Evolutionary conservation across 2,329 filamentous ascomycete species (phyloP).

Genomic region (Stagonosporopsis tanaceti): DNA sequence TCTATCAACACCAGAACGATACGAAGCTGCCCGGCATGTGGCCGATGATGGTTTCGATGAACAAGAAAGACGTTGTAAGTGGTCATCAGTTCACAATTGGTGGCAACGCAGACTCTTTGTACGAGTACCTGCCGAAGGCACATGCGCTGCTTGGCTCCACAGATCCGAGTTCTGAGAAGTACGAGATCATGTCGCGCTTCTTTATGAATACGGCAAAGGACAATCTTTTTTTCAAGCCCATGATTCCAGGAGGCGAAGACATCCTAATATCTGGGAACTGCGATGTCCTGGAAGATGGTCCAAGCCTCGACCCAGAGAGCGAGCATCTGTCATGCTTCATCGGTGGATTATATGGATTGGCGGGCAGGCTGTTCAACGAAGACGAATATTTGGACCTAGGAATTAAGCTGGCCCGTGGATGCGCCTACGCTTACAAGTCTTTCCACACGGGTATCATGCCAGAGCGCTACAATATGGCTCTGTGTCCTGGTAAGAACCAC

Average conservation of each 20-base stretch:
- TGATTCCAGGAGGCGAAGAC: conserved; percentile 55
- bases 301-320: conserved; percentile 55
- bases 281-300: conserved; percentile 41
- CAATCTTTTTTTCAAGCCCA: conserved; percentile 58
- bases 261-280: conserved; percentile 58
- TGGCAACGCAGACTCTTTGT: conserved; percentile 46
- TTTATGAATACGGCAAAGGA: conserved; percentile 53
- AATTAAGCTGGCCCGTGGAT: conserved; percentile 64
- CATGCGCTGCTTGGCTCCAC: conserved; percentile 56
- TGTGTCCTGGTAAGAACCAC: conserved; percentile 51
- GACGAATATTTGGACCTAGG: conserved; percentile 62
- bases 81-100: conserved; percentile 44
- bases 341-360: conserved; percentile 67
- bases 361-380: conserved; percentile 62
- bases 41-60: conserved; percentile 68
- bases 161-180: conserved; percentile 53
- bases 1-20: conserved; percentile 76
- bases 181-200: conserved; percentile 63
- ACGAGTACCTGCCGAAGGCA: conserved; percentile 56
- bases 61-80: conserved; percentile 36
- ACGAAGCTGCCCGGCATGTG: conserved; percentile 81
- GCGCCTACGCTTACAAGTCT: conserved; percentile 66
- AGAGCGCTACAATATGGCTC: conserved; percentile 61
- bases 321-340: conserved; percentile 67
- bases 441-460: conserved; percentile 67